Conservation (phyloP, 106 monocot genomes). For the Platanthera zijinensis region DNA sequence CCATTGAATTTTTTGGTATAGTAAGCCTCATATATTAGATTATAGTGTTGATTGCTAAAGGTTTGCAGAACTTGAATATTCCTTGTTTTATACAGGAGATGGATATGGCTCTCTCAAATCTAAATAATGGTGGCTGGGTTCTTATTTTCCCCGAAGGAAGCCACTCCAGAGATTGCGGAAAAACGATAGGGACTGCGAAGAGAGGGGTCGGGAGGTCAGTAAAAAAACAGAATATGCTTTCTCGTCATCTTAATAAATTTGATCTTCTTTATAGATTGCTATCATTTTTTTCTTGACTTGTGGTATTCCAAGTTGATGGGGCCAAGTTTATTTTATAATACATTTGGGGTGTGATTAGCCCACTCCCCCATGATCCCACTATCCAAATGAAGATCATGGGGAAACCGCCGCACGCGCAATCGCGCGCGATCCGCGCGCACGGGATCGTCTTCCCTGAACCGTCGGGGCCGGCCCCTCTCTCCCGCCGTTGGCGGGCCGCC, state of each 20-base stretch:
- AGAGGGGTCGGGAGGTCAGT: constrained; percentile 87
- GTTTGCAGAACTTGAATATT: background rate
- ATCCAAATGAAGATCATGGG: no score
- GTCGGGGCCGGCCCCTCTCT: no score
- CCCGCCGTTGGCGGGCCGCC: no score
- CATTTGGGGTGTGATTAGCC: no score
- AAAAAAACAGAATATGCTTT: background rate
- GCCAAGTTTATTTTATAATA: no score
- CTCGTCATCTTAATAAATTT: background rate
- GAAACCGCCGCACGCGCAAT: no score
- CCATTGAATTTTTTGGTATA: background rate
- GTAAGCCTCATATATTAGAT: background rate
- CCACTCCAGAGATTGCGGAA: constrained; percentile 83
- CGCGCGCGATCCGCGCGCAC: no score
- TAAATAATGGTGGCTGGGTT: constrained; percentile 93
- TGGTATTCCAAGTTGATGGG: background rate
- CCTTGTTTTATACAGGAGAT: constrained; percentile 46
- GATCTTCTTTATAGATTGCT: background rate
- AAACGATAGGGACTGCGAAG: constrained; percentile 51
- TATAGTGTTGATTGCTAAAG: background rate
- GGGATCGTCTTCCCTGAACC: no score
- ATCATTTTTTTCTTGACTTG: background rate
- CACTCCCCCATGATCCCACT: no score
- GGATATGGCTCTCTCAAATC: constrained; percentile 86
- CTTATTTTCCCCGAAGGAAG: constrained; percentile 97